Base-by-base conservation (phyloP, 345 rosid species). In the Adansonia digitata region DNA sequence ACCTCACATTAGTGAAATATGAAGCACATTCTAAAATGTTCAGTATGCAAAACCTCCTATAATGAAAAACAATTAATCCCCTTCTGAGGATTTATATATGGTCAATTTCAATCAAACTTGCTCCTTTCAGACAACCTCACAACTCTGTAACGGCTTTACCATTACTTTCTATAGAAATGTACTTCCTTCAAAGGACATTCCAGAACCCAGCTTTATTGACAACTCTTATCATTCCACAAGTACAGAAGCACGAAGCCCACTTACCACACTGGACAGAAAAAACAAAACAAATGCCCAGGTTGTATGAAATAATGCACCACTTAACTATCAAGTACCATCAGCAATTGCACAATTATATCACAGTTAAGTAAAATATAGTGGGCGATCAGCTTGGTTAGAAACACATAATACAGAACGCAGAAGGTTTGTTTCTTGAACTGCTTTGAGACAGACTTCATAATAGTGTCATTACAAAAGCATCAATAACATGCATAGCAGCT, bases 381-480 rank as follows among this genome's bases (percentile, higher is more conserved):
- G n/a, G 39, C 2, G 1, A 31, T 69, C 57, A 26, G 39, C 72
- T 69, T 15, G 53, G 56, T 46, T 26, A 26, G n/a, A 31, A 29
- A 43, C 14, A 24, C 29, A 43, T 43, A 48, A 15, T 43, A 43
- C 35, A 67, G 55, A 67, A 15, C 0, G 37, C 37, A 69, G 40
- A 27, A 46, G 57, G 31, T 17, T 29, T 17, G 61, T 64, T 34
- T 64, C 34, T 78, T 4, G 29, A 31, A 42, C 57, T 7, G 18
- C 69, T 57, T 49, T 49, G 42, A 52, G 69, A 59, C 77, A 49
- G 9, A 57, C 43, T 31, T 69, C 34, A 52, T 29, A 52, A 22
- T 18, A 62, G 10, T 37, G 66, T 22, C 14, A 26, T 14, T 43
- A 27, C 29, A 40, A 13, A 52, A 26, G 71, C 14, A 29, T 51